Evolutionary conservation across 106 monocot species (phyloP).

Genomic region (Agapanthus africanus): DNA sequence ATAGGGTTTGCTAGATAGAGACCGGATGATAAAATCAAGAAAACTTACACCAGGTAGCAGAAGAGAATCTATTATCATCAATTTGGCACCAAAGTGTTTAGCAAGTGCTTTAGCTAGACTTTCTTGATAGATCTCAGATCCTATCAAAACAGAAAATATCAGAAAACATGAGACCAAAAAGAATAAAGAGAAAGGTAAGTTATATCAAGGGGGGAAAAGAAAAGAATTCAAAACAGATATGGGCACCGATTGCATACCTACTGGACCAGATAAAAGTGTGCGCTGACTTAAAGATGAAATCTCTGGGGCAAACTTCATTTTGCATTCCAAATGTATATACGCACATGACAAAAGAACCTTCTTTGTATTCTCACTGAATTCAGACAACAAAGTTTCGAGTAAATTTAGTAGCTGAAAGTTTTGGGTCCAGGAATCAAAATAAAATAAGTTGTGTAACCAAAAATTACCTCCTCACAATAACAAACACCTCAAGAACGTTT

Average conservation of each 20-base stretch:
- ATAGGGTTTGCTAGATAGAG: neutral
- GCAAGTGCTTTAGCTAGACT: conserved; percentile 25
- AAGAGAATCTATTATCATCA: conserved; percentile 25
- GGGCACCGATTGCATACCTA: conserved; percentile 5
- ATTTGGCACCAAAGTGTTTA: conserved; percentile 23
- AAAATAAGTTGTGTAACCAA: neutral
- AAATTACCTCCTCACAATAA: neutral
- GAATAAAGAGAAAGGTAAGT: neutral
- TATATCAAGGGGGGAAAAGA: too few species aligned
- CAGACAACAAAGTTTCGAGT: neutral
- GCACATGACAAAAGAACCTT: conserved; percentile 22
- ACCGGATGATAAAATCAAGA: neutral
- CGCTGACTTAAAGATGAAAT: conserved; percentile 28
- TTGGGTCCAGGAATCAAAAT: neutral
- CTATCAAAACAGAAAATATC: conserved; percentile 3
- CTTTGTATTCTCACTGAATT: conserved; percentile 22
- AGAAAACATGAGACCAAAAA: neutral
- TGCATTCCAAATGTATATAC: conserved; percentile 23
- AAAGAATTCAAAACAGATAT: neutral
- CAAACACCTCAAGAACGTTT: too few species aligned
- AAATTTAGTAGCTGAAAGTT: neutral
- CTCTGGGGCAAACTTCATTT: conserved; percentile 18
- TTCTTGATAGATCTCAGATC: conserved; percentile 31
- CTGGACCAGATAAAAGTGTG: conserved; percentile 23
- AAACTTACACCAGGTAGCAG: conserved; percentile 25